These are phyloP conservation scores for Geoglossum cookeanum DNA, from an alignment of 2,329 filamentous ascomycete genomes.

Conservation along the genomic window DNA sequence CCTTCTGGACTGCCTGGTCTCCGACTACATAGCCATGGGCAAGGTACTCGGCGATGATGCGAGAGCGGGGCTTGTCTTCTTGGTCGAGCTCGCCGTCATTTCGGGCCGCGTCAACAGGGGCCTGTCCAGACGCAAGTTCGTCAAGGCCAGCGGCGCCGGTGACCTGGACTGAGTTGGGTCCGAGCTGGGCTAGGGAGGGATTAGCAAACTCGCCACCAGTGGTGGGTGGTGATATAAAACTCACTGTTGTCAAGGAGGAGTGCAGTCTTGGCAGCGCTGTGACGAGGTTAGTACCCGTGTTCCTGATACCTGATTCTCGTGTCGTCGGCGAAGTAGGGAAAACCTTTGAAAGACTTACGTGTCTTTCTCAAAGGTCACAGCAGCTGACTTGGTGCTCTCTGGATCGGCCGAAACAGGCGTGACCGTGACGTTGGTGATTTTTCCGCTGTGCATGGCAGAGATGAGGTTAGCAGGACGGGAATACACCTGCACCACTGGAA, in stretches of 20 bases:
- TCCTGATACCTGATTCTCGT: neutral
- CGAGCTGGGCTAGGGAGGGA: conserved; percentile 43
- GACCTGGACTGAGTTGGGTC: conserved; percentile 57
- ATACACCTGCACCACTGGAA: neutral
- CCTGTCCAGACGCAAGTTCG: conserved; percentile 33
- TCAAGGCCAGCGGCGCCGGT: conserved; percentile 48
- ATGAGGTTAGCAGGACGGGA: neutral
- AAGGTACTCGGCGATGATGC: conserved; percentile 90
- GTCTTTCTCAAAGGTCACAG: conserved; percentile 93
- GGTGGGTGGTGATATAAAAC: neutral
- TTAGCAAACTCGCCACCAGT: neutral
- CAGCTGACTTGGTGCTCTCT: conserved; percentile 58
- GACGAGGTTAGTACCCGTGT: conserved; percentile 3
- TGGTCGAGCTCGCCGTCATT: conserved; percentile 54
- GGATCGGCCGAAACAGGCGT: conserved; percentile 34
- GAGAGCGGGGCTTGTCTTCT: conserved; percentile 88
- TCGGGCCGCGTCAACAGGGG: conserved; percentile 21
- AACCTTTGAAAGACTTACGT: conserved; percentile 29
- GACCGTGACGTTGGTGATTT: conserved; percentile 70
- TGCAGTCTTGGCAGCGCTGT: conserved; percentile 72
- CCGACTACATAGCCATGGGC: conserved; percentile 82
- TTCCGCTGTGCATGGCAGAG: conserved; percentile 41
- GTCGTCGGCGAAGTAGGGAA: neutral
- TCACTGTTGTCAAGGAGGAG: conserved; percentile 78
- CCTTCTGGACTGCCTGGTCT: conserved; percentile 57